A percentile compares a stretch with the other conserved stretches of the same genome.
These are phyloP conservation scores for Fusarium heterosporum DNA, from an alignment of 2,329 filamentous ascomycete species.

Conservation along the genomic window DNA sequence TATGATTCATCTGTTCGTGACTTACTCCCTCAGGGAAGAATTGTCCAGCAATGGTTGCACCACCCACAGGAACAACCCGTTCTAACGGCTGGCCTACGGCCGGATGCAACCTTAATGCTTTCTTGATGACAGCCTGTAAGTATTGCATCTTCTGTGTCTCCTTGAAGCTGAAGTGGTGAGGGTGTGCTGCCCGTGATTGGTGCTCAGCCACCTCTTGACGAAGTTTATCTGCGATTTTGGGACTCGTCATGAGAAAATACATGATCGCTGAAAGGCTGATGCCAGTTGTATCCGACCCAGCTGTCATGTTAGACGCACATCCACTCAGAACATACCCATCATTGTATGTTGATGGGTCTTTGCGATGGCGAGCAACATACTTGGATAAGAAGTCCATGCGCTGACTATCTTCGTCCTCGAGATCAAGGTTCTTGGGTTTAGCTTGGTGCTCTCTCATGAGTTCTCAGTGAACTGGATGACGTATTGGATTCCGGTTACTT, in stretches of 20 bases:
- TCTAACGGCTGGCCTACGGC: background rate
- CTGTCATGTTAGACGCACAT: background rate
- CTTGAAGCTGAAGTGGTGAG: background rate
- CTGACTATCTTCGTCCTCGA: background rate
- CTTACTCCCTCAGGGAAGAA: background rate
- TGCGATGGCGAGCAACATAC: no score
- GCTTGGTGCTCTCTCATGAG: background rate
- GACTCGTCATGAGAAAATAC: background rate
- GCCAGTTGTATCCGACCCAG: background rate
- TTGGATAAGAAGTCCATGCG: background rate
- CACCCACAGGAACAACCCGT: background rate
- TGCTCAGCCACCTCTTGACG: background rate
- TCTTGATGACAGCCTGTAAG: background rate
- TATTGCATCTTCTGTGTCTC: background rate
- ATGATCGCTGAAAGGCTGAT: slow-evolving; percentile 1
- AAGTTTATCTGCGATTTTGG: background rate
- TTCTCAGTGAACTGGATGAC: slow-evolving; percentile 28
- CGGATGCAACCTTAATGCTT: background rate
- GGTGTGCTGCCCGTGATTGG: no score
- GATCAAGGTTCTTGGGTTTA: background rate
- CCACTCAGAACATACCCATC: background rate
- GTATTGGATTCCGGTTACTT: slow-evolving; percentile 31
- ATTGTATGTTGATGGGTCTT: background rate
- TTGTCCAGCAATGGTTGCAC: background rate
- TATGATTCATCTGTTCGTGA: no score